Percentiles rank a stretch among this genome's conserved stretches.
Conservation (phyloP, 108 stramenopile species). For the Nitzschia sp. region DNA sequence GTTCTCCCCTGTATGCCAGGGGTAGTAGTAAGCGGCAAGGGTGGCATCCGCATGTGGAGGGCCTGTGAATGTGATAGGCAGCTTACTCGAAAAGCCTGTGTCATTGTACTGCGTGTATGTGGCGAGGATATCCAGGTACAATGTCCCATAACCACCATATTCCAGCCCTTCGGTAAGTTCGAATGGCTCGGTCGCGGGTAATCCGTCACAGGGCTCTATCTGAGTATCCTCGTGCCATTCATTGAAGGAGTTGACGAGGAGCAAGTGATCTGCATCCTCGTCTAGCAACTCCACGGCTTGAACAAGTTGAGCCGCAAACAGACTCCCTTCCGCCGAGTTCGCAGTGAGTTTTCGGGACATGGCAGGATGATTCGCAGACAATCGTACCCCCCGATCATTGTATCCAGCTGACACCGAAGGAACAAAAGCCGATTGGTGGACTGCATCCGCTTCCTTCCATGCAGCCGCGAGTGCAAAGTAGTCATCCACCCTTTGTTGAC, state of each 20-base stretch:
- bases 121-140: conserved; percentile 33
- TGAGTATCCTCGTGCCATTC: conserved; percentile 52
- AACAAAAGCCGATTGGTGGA: conserved; percentile 23
- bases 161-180: conserved; percentile 27
- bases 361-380: conserved; percentile 20
- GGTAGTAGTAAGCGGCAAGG: conserved; percentile 39
- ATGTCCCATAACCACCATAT: conserved; percentile 34
- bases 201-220: conserved; percentile 28
- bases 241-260: conserved; percentile 54
- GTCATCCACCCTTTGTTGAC: conserved; percentile 4
- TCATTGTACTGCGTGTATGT: not conserved
- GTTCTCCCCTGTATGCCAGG: conserved; percentile 20
- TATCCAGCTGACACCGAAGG: conserved; percentile 39
- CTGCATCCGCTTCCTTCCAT: conserved; percentile 19
- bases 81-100: not conserved
- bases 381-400: conserved; percentile 48
- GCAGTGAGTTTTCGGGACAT: conserved; percentile 35
- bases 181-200: conserved; percentile 5
- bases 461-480: conserved; percentile 8
- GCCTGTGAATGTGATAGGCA: not conserved
- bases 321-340: conserved; percentile 23
- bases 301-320: conserved; percentile 29
- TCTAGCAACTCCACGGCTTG: conserved; percentile 32
- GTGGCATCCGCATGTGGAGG: not conserved
- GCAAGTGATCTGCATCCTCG: conserved; percentile 16